These are phyloP conservation scores for Ogataea degrootiae DNA, from an alignment of 805 yeast genomes.

Conservation along the genomic window DNA sequence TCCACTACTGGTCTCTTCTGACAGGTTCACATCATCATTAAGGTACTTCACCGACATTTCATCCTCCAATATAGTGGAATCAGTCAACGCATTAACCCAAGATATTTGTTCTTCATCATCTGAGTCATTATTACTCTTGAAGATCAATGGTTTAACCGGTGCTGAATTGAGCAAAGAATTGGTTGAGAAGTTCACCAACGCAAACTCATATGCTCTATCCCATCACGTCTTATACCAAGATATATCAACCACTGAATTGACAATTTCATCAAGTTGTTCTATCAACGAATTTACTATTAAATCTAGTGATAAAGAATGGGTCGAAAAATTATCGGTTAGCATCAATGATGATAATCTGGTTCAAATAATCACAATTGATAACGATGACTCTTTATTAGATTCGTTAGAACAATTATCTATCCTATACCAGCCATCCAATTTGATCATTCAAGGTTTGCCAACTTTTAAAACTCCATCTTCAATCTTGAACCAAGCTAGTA, in stretches of 20 bases:
- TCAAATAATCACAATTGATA: slow-evolving; percentile 3
- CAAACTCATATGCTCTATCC: slow-evolving; percentile 7
- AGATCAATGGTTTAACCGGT: slow-evolving; percentile 17
- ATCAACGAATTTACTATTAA: slow-evolving; percentile 2
- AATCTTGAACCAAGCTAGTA: slow-evolving; percentile 14
- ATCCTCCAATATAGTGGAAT: slow-evolving; percentile 1
- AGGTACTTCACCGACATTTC: slow-evolving; percentile 16
- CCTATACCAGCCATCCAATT: slow-evolving; percentile 8
- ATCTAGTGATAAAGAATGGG: slow-evolving; percentile 4
- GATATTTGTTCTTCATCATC: slow-evolving; percentile 12
- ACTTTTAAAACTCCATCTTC: slow-evolving; percentile 12
- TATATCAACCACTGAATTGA: neutral
- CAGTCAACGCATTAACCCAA: slow-evolving; percentile 8
- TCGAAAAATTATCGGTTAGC: slow-evolving; percentile 3
- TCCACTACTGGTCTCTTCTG: slow-evolving; percentile 22
- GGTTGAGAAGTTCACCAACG: slow-evolving; percentile 2
- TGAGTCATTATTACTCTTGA: slow-evolving; percentile 10
- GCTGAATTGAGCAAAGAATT: slow-evolving; percentile 12
- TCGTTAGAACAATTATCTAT: slow-evolving; percentile 10
- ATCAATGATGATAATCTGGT: slow-evolving; percentile 2
- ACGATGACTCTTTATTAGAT: slow-evolving; percentile 9
- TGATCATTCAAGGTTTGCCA: slow-evolving; percentile 33
- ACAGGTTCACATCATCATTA: slow-evolving; percentile 1
- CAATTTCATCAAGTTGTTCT: slow-evolving; percentile 8
- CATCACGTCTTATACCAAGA: slow-evolving; percentile 22